Evolutionary conservation across 192 early-diverging fungal genomes (phyloP).

Genomic region (Mortierella claussenii): DNA sequence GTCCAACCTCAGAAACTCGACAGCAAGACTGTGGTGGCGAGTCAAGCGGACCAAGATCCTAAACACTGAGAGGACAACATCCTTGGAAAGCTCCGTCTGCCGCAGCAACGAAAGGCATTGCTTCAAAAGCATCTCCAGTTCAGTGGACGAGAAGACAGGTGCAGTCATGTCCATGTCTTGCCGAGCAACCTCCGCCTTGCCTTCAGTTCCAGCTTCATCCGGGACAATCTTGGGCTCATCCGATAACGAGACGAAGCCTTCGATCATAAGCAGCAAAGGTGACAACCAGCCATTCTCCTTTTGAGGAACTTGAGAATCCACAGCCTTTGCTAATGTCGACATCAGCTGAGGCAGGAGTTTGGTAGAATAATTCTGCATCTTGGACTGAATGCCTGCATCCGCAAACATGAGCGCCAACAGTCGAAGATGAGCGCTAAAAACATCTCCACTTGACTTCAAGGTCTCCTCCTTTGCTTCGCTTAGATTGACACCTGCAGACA

Average conservation of each 20-base stretch:
- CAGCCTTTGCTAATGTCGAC: conserved; percentile 19
- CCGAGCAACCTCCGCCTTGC: conserved; percentile 21
- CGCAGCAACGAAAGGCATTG: conserved; percentile 53
- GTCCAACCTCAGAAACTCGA: conserved; percentile 73
- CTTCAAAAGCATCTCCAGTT: conserved; percentile 49
- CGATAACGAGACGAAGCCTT: conserved; percentile 66
- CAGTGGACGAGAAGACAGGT: conserved; percentile 48
- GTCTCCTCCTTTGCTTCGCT: neutral
- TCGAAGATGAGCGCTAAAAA: conserved; percentile 58
- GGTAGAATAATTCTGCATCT: conserved; percentile 30
- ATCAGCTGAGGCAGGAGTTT: conserved; percentile 36
- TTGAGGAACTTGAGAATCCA: neutral
- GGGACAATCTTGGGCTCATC: conserved; percentile 67
- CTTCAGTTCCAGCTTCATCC: conserved; percentile 34
- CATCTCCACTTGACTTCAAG: conserved; percentile 18
- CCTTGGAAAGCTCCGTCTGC: conserved; percentile 49
- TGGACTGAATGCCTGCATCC: conserved; percentile 64
- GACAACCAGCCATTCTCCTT: conserved; percentile 63
- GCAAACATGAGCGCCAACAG: conserved; percentile 68
- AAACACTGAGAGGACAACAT: conserved; percentile 74
- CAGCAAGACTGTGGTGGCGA: conserved; percentile 68
- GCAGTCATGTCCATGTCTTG: conserved; percentile 35
- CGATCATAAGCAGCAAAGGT: conserved; percentile 71
- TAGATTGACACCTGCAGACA: neutral
- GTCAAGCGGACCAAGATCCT: conserved; percentile 85